phyloP scores from a whole-genome alignment of 768 basidiomycete species.

The Mycena metata region DNA sequence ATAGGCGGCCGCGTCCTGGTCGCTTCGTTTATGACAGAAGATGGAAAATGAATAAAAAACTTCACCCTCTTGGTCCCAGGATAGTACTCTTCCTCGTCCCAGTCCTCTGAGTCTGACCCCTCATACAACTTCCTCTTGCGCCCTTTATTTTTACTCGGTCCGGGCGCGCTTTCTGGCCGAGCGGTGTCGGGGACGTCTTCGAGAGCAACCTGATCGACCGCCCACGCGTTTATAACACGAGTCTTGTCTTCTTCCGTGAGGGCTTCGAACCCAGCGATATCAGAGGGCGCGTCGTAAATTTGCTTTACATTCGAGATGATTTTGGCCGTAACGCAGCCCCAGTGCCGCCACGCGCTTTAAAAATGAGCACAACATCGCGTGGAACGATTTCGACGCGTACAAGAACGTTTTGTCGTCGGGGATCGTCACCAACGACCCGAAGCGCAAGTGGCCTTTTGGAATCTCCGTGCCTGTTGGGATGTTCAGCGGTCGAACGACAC shows the following conservation, averaged over 20 bases:
- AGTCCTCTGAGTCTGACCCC: slow-evolving; percentile 47
- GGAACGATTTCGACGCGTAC: slow-evolving; percentile 53
- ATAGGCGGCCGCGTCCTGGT: too few relatives aligned
- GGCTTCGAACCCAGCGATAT: slow-evolving; percentile 93
- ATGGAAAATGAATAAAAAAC: too few relatives aligned
- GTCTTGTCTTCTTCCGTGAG: slow-evolving; percentile 77
- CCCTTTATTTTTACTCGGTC: slow-evolving; percentile 67
- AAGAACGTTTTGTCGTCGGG: slow-evolving; percentile 76
- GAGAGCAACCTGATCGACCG: slow-evolving; percentile 80
- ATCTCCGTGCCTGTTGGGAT: slow-evolving; percentile 71
- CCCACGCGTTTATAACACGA: slow-evolving; percentile 79
- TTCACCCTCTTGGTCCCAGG: too few relatives aligned
- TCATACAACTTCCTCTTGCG: slow-evolving; percentile 39
- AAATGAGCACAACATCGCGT: slow-evolving; percentile 1
- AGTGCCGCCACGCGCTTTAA: slow-evolving; percentile 85
- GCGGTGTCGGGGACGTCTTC: slow-evolving; percentile 88
- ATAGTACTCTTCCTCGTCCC: slow-evolving; percentile 39
- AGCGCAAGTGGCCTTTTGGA: slow-evolving; percentile 76
- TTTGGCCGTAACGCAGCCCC: slow-evolving; percentile 82
- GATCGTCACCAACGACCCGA: slow-evolving; percentile 83
- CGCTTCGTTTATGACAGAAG: too few relatives aligned
- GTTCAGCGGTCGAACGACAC: slow-evolving; percentile 28
- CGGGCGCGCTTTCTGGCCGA: slow-evolving; percentile 43
- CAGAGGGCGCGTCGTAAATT: slow-evolving; percentile 66
- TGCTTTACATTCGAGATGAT: slow-evolving; percentile 76